Evolutionary conservation across 257 asterid genomes (phyloP), one percentile per base, ranked within the genome.

Genomic region (Solanum medicagineum): DNA sequence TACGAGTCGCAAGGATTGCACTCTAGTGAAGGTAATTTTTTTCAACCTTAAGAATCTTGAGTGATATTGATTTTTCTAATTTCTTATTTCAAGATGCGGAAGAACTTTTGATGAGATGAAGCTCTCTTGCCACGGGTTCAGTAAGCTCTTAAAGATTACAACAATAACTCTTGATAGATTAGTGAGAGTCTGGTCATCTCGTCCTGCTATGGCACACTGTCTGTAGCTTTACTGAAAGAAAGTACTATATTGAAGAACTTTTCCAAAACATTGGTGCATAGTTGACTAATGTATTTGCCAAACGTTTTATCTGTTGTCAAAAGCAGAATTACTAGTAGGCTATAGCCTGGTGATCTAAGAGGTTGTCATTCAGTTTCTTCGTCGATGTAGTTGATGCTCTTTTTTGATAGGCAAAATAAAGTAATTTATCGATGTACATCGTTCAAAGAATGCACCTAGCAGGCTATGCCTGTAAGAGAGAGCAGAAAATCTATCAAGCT

Each of bases 11-110:
- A 93, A 90, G 85, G 95, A 94, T 19, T 94, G 98, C 88, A 94
- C 98, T 87, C 88, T 96, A 62, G 98, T 96, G 84, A 96, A 93
- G 99, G 99, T 96, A 93, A 63, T 81, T 45, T 85, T 85, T 69
- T 32, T 75, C 85, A 49, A 81, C 75, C 81, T 81, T 54, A 10
- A 65, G 13, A 59, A 86, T 63, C 47, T 85, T 60, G 42, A 83
- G 60, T 69, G 71, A 29, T 75, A 14, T 54, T 60, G 45, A 62
- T 53, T 81, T 20, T 75, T 54, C 36, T 84, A 62, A 26, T 71
- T 20, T 26, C 16, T 83, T 66, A 19, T 81, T 47, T 86, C 66
- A 14, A 80, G 57, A 32, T n/a, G 59, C 7, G 0, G 26, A 3
- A 56, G 9, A 73, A 47, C 42, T 19, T 77, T 51, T 51, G 8